Conservation (phyloP, 768 basidiomycete genomes). For the Russula lepida region DNA sequence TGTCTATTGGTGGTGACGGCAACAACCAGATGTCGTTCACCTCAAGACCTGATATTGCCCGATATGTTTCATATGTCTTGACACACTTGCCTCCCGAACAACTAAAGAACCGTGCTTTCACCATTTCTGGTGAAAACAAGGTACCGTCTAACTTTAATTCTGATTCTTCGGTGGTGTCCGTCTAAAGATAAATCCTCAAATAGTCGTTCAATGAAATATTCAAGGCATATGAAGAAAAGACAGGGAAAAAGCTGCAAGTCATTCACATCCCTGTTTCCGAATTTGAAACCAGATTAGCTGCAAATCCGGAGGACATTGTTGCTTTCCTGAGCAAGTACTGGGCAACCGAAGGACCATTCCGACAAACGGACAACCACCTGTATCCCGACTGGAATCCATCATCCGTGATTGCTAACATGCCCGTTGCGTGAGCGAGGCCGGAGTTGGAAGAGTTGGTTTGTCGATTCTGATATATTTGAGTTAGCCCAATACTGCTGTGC, state of each 20-base stretch:
- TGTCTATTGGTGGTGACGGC: conserved; percentile 18
- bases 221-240: conserved; percentile 14
- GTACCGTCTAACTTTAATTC: neutral
- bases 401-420: conserved; percentile 4
- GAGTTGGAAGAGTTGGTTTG: no score
- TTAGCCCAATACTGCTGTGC: no score
- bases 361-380: conserved; percentile 8
- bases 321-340: conserved; percentile 1
- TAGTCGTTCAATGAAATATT: conserved; percentile 21
- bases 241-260: conserved; percentile 18
- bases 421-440: neutral
- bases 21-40: conserved; percentile 20
- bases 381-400: conserved; percentile 23
- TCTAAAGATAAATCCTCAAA: neutral
- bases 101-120: conserved; percentile 6
- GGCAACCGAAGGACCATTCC: conserved; percentile 3
- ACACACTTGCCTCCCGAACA: conserved; percentile 17
- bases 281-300: conserved; percentile 1
- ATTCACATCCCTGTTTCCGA: conserved; percentile 13
- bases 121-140: conserved; percentile 10
- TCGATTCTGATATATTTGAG: no score
- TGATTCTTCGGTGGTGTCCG: neutral
- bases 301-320: conserved; percentile 9
- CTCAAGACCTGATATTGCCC: conserved; percentile 14
- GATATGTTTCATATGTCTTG: conserved; percentile 17